Base-by-base conservation (phyloP, 345 rosid species). In the Eucalyptus tenuipes region DNA sequence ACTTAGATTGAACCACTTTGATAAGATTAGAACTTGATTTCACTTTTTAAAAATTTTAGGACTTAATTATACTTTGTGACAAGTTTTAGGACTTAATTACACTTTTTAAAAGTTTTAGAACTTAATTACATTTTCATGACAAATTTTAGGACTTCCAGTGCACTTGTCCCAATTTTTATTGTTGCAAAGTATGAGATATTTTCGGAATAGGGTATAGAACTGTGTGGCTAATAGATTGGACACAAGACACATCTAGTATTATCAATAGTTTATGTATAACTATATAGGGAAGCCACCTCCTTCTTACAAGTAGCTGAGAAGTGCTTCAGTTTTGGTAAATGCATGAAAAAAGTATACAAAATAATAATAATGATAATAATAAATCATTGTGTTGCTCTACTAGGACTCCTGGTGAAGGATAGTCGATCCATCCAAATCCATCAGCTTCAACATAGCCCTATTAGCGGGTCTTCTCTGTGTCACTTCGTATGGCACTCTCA, bases 341-440 rank as follows among this genome's bases (percentile, higher is more conserved):
- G 40, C 0, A 14, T 64, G 75, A n/a, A n/a, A 64, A 8, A 64
- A 64, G 37, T 52, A 52, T 3, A 17, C 22, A 8, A 18, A 7
- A 52, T 16, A 52, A 50, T 50, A 17, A 52, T 52, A 52, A 52
- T 52, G 18, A 18, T 24, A 52, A 52, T 18, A 52, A 52, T 1
- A 52, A 52, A 52, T 52, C 75, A 15, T 64, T n/a, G 75, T 64
- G 75, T n/a, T n/a, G 75, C 33, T 64, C 75, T 64, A 2, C 33
- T 64, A 33, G 17, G 75, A n/a, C 75, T n/a, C 33, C 75, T 64
- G 75, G 93, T 98, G 99, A 90, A 96, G 97, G 87, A 95, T 94
- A 40, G 99, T 96, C 90, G 95, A 92, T 87, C 97, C 98, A 53
- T 95, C 95, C 3, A 94, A 94, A 85, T 94, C 97, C 99, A 96